Evolutionary conservation across 2,329 filamentous ascomycete species (phyloP).

Genomic region (Ophiostoma sp.): DNA sequence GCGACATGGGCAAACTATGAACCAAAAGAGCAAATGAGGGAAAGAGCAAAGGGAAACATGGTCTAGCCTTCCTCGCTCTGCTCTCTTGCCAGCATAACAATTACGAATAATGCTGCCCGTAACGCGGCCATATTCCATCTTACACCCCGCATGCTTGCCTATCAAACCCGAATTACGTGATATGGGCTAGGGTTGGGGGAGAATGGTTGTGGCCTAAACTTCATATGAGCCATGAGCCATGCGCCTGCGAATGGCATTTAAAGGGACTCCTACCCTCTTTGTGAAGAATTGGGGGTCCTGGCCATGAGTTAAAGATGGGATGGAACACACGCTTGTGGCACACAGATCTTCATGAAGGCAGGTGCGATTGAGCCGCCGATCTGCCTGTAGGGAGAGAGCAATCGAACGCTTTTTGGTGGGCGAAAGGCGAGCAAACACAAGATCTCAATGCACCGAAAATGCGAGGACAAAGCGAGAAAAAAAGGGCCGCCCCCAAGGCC

Average conservation of each 20-base stretch:
- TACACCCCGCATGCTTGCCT: not conserved
- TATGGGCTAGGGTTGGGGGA: not conserved
- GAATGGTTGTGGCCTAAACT: not conserved
- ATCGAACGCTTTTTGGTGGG: not conserved
- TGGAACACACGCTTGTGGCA: not conserved
- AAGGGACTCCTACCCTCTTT: not conserved
- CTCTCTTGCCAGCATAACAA: not conserved
- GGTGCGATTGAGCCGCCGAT: not conserved
- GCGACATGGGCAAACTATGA: not conserved
- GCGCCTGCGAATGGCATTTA: not conserved
- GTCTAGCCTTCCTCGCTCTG: not conserved
- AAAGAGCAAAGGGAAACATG: not conserved
- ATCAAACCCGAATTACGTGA: not conserved
- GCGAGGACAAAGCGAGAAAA: not conserved
- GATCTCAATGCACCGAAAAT: not conserved
- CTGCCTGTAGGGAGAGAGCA: not conserved
- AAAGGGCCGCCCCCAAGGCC: not conserved
- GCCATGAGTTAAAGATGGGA: not conserved
- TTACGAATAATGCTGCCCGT: not conserved
- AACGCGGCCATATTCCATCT: not conserved
- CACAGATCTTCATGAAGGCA: not conserved
- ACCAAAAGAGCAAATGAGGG: not conserved
- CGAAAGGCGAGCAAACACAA: not conserved
- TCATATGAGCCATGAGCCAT: not conserved
- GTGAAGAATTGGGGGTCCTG: not conserved